Evolutionary conservation across 805 yeast genomes (phyloP).

Genomic region (Alloascoidea africana): DNA sequence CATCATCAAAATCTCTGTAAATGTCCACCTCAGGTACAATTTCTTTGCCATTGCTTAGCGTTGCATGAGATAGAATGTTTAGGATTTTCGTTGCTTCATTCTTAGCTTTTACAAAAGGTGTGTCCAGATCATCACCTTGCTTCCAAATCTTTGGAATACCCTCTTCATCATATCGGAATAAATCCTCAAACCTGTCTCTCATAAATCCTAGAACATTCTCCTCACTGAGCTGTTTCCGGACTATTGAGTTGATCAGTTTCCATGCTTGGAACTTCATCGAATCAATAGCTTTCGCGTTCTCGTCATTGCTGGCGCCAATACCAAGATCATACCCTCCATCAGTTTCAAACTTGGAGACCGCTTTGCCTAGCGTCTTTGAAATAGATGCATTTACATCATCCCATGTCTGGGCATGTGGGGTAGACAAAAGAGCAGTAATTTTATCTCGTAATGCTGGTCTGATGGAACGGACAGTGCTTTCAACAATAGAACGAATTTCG

Average conservation of each 20-base stretch:
- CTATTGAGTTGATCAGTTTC: too few relatives aligned
- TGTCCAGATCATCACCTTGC: slow-evolving; percentile 57
- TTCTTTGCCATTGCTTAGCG: slow-evolving; percentile 36
- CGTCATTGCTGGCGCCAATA: slow-evolving; percentile 36
- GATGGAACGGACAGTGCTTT: slow-evolving; percentile 24
- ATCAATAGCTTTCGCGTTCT: slow-evolving; percentile 24
- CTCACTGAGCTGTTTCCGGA: slow-evolving; percentile 48
- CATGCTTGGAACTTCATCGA: slow-evolving; percentile 44
- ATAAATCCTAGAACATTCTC: slow-evolving; percentile 52
- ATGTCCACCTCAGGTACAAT: slow-evolving; percentile 42
- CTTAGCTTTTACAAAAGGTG: slow-evolving; percentile 44
- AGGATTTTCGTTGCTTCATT: slow-evolving; percentile 37
- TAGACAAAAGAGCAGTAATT: slow-evolving; percentile 4
- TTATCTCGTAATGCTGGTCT: slow-evolving; percentile 17
- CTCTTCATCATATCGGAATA: slow-evolving; percentile 67
- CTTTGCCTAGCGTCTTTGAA: slow-evolving; percentile 16
- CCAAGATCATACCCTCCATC: slow-evolving; percentile 51
- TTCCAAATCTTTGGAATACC: slow-evolving; percentile 78
- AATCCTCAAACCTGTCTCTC: slow-evolving; percentile 70
- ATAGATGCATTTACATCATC: slow-evolving; percentile 35
- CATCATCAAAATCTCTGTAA: slow-evolving; percentile 23
- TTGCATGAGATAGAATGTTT: slow-evolving; percentile 45
- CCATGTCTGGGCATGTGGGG: slow-evolving; percentile 32
- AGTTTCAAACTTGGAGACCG: slow-evolving; percentile 17
- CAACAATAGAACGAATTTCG: slow-evolving; percentile 16